Base-by-base conservation (phyloP, 495 filamentous ascomycete species). In the Hypomontagnella monticulosa region DNA sequence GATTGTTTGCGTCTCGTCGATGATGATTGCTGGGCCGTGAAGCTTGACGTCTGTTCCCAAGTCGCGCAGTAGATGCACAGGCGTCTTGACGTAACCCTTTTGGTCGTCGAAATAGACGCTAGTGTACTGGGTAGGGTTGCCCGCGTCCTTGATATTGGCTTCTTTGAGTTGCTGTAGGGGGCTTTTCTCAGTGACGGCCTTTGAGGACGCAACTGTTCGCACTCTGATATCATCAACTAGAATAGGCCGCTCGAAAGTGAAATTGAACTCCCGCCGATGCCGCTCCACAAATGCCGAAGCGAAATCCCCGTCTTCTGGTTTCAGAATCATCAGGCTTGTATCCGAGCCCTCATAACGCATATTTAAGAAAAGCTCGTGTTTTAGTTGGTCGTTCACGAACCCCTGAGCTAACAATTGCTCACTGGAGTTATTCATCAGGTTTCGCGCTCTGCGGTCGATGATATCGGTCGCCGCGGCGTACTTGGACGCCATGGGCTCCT, bases 1-100 rank as follows among this genome's bases (percentile, higher is more conserved):
- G 51, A 95, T 89, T 0, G 91, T 95, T 70, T 95, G 91, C 4
- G 91, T 94, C 32, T 89, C 84, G 72, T 95, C 91, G 37, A 91
- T 91, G 54, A 94, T 83, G 34, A 93, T 87, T 1, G 91, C 91
- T 14, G 91, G 91, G 0, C 91, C 91, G 44, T 81, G 74, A 10
- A 94, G 80, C 2, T 43, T 11, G 23, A 15, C 41, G 9, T 38
- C 34, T 9, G 37, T 20, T n/a, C 52, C 33, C 20, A 16, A 83
- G 54, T 91, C 83, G 65, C 90, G 85, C 0, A 95, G 80, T 53
- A 87, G 85, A 73, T 90, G 93, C 42, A 95, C 34, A 14, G 46
- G 86, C 0, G 89, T 83, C 0, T 90, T 92, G 27, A 91, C 85
- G 64, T 85, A 81, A n/a, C 91, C 82, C 1, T 83, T 84, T 12